These are phyloP conservation scores for Botrytis deweyae DNA, from an alignment of 2,329 filamentous ascomycete species.

Conservation along the genomic window DNA sequence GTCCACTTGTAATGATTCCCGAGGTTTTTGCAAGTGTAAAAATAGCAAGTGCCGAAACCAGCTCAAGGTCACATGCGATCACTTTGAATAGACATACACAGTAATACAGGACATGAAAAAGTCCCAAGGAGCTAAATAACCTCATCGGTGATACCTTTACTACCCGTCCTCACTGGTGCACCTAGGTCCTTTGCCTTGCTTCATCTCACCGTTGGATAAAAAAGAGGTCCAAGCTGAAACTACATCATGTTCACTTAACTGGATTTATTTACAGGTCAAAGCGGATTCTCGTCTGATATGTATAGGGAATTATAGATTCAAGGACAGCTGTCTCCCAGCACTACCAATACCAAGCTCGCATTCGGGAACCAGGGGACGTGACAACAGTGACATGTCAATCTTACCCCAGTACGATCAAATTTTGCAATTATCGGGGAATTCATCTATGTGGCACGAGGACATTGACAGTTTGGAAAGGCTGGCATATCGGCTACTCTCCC, in stretches of 20 bases:
- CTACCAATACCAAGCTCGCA: not conserved
- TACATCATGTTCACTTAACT: not conserved
- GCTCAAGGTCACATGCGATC: not conserved
- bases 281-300: constrained; percentile 1
- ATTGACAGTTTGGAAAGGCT: not conserved
- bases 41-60: not conserved
- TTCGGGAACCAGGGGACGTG: not conserved
- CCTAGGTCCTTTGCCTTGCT: not conserved
- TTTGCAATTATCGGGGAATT: not conserved
- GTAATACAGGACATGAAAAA: not conserved
- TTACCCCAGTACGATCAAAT: not conserved
- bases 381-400: not conserved
- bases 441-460: not conserved
- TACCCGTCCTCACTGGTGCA: not conserved
- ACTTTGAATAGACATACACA: not conserved
- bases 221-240: constrained; percentile 11
- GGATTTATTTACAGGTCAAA: not conserved
- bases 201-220: constrained; percentile 15
- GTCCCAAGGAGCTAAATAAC: not conserved
- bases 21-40: not conserved
- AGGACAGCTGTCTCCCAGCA: not conserved
- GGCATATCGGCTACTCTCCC: not conserved
- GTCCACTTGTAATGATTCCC: not conserved
- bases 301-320: not conserved
- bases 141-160: not conserved